phyloP scores from a whole-genome alignment of 495 filamentous ascomycete genomes.

The Xylaria castorea region DNA sequence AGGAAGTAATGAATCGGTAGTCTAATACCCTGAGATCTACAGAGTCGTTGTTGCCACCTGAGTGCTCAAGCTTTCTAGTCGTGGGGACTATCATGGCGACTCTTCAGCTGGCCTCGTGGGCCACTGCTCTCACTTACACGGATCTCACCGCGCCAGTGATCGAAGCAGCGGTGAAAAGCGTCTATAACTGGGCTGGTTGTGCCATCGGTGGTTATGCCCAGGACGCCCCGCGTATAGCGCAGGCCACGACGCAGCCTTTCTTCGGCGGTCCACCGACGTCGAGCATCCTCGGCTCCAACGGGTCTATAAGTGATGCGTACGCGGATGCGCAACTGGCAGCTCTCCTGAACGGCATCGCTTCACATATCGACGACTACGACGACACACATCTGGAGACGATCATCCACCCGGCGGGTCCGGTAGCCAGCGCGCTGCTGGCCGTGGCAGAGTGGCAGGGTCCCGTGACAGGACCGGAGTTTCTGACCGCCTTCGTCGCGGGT shows the following conservation, averaged over 20 bases:
- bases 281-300: conserved; percentile 49
- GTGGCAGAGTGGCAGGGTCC: conserved; percentile 47
- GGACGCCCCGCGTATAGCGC: conserved; percentile 55
- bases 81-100: conserved; percentile 48
- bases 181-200: conserved; percentile 63
- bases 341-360: conserved; percentile 61
- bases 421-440: conserved; percentile 57
- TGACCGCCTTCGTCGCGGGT: conserved; percentile 59
- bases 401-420: conserved; percentile 61
- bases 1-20: neutral
- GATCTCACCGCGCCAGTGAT: conserved; percentile 43
- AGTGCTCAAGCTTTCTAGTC: neutral
- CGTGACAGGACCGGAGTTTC: conserved; percentile 52
- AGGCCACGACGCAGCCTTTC: conserved; percentile 40
- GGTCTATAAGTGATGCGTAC: conserved; percentile 26
- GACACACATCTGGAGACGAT: conserved; percentile 64
- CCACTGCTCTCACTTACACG: conserved; percentile 43
- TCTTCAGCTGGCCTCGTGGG: conserved; percentile 47
- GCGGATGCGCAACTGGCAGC: conserved; percentile 60
- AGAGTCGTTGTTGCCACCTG: neutral
- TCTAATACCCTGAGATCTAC: neutral
- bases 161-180: conserved; percentile 43
- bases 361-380: conserved; percentile 64
- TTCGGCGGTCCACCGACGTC: conserved; percentile 56
- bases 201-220: conserved; percentile 57